phyloP scores from a whole-genome alignment of 768 basidiomycete species.

The Exsudoporus frostii region DNA sequence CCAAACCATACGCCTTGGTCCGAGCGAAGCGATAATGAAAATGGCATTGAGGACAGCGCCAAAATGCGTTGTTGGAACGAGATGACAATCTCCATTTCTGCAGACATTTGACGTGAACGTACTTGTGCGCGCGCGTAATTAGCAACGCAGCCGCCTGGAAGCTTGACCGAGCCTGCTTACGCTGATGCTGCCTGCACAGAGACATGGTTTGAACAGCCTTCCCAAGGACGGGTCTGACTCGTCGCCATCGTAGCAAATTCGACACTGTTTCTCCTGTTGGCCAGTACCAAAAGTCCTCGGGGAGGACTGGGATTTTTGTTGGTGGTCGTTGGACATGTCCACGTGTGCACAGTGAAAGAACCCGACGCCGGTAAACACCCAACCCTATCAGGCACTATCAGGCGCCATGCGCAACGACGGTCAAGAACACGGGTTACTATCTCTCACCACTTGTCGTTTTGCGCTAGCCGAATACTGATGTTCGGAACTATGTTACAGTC shows the following conservation, averaged over 20 bases:
- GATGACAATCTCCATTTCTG: slow-evolving; percentile 71
- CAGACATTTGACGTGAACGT: slow-evolving; percentile 77
- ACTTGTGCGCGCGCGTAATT: slow-evolving; percentile 40
- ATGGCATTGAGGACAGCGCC: slow-evolving; percentile 74
- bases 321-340: slow-evolving; percentile 18
- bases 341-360: background rate
- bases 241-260: slow-evolving; percentile 77
- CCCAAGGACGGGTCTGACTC: slow-evolving; percentile 62
- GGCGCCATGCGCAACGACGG: background rate
- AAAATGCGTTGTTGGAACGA: slow-evolving; percentile 64
- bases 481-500: background rate
- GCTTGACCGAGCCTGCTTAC: slow-evolving; percentile 32
- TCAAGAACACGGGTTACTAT: background rate
- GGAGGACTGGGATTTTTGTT: slow-evolving; percentile 4
- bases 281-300: slow-evolving; percentile 12
- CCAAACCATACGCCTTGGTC: slow-evolving; percentile 66
- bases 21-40: slow-evolving; percentile 77
- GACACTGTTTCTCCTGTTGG: slow-evolving; percentile 62
- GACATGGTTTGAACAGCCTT: slow-evolving; percentile 71
- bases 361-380: too few species aligned
- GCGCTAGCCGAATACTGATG: background rate
- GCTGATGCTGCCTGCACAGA: slow-evolving; percentile 73
- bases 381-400: slow-evolving; percentile 1
- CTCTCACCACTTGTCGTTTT: slow-evolving; percentile 3
- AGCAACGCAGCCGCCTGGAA: slow-evolving; percentile 11